Evolutionary conservation across 495 filamentous ascomycete genomes (phyloP).

Genomic region (Sphaerosporella brunnea): DNA sequence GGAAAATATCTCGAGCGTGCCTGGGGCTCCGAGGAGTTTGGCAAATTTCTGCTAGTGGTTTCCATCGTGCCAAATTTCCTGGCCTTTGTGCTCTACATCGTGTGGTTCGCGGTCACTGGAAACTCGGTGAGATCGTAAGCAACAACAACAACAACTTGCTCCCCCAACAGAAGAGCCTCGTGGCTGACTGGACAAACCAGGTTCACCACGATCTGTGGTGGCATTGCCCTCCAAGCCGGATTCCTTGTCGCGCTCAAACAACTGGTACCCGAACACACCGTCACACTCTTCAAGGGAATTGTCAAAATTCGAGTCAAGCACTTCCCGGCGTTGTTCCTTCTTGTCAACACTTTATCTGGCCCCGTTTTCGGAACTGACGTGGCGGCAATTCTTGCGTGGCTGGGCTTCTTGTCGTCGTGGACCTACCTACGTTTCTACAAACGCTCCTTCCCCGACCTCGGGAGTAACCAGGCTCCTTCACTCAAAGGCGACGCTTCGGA

Average conservation of each 20-base stretch:
- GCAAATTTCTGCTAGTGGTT: slow-evolving; percentile 67
- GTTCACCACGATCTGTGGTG: slow-evolving; percentile 65
- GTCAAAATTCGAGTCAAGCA: slow-evolving; percentile 83
- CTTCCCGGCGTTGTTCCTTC: slow-evolving; percentile 77
- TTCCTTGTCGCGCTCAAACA: slow-evolving; percentile 98
- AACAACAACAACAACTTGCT: too few relatives aligned
- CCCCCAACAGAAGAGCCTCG: not conserved
- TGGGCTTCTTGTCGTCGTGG: slow-evolving; percentile 78
- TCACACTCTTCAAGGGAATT: slow-evolving; percentile 71
- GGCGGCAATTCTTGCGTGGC: slow-evolving; percentile 61
- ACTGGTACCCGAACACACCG: slow-evolving; percentile 94
- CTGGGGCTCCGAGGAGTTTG: slow-evolving; percentile 85
- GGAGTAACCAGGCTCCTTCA: slow-evolving; percentile 42
- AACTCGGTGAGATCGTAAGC: slow-evolving; percentile 53
- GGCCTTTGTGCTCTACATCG: slow-evolving; percentile 51
- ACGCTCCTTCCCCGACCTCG: slow-evolving; percentile 42
- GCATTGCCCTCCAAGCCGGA: slow-evolving; percentile 71
- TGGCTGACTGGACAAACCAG: slow-evolving; percentile 28
- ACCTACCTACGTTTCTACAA: slow-evolving; percentile 94
- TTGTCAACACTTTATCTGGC: slow-evolving; percentile 57
- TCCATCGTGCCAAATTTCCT: slow-evolving; percentile 63
- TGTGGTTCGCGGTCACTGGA: slow-evolving; percentile 52
- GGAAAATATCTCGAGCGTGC: slow-evolving; percentile 90
- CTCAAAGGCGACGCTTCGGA: slow-evolving; percentile 81
- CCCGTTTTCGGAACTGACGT: slow-evolving; percentile 71